phyloP scores from a whole-genome alignment of 148 eudicot species.

The Rhododendron vialii region DNA sequence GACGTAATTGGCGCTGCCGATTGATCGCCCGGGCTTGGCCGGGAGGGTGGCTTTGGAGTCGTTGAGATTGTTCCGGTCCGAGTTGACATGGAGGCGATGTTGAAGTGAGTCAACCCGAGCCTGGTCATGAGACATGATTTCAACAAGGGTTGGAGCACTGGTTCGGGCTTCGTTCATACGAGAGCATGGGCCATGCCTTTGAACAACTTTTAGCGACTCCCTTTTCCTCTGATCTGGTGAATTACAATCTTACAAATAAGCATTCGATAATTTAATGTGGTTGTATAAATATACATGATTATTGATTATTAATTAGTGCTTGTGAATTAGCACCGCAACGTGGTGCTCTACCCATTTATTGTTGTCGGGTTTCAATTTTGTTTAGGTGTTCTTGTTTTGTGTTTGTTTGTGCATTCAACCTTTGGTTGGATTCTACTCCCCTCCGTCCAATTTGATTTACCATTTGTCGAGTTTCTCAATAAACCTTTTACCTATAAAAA shows the following conservation, averaged over 20 bases:
- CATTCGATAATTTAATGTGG: neutral
- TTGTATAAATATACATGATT: too few relatives aligned
- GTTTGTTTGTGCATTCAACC: too few relatives aligned
- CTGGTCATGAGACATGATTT: conserved; percentile 47
- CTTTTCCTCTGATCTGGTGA: conserved; percentile 17
- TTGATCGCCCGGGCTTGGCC: conserved; percentile 39
- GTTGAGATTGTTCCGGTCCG: neutral
- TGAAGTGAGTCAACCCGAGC: conserved; percentile 58
- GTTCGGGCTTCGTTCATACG: conserved; percentile 2
- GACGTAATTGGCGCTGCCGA: conserved; percentile 56
- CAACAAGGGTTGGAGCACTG: conserved; percentile 21
- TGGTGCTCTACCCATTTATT: too few relatives aligned
- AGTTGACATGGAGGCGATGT: conserved; percentile 18
- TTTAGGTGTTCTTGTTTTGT: too few relatives aligned
- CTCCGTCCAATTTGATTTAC: too few relatives aligned
- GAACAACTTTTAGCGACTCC: conserved; percentile 43
- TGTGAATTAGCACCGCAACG: too few relatives aligned
- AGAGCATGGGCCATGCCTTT: conserved; percentile 68
- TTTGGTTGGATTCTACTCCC: too few relatives aligned
- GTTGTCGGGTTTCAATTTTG: too few relatives aligned
- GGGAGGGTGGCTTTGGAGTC: conserved; percentile 37
- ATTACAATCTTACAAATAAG: neutral
- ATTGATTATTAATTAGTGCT: too few relatives aligned
- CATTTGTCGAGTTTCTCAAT: too few relatives aligned
- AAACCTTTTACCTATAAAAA: too few relatives aligned